Evolutionary conservation across 345 rosid genomes (phyloP), one percentile per base, ranked within the genome.

Genomic region (Salix suchowensis): DNA sequence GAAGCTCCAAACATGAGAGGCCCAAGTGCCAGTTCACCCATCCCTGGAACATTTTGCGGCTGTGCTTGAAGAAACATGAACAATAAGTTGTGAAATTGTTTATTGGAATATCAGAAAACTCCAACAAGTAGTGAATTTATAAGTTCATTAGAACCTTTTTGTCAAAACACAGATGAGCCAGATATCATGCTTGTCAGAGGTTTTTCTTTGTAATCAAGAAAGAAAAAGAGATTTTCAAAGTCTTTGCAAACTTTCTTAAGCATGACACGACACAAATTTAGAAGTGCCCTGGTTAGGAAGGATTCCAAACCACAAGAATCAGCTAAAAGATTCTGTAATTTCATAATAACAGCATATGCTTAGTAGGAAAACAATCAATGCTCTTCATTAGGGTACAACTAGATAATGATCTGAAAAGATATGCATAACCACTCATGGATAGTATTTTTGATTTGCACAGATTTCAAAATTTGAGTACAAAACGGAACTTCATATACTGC

Each of bases 1-100:
- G 99, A 96, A 77, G 97, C 85, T 82, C 99, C 99, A 84, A 93
- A 91, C 83, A 96, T 85, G 79, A 85, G 83, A 40, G 99, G 91
- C 62, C 81, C 85, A 64, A 96, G 94, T 24, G 99, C 98, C 78
- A 96, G 81, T 77, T 96, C 99, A 26, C 99, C 99, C 77, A 89
- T 89, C 69, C 92, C 96, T 6, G 86, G 81, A 46, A 37, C 79
- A 70, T 86, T 78, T 82, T 81, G 81, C 66, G 99, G 91, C 99
- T 96, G 82, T 23, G 80, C 55, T 81, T 46, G 81, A 74, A 81
- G 52, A 39, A 65, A 74, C 15, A 11, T 1, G 36, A 79, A 75
- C 14, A n/a, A 54, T 62, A 24, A 76, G n/a, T 78, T 37, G 58
- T 37, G 40, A 68, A 42, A 62, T 44, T 62, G 18, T 67, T 12